Conservation (phyloP, 2,329 filamentous ascomycete genomes). For the Fusarium graminum region DNA sequence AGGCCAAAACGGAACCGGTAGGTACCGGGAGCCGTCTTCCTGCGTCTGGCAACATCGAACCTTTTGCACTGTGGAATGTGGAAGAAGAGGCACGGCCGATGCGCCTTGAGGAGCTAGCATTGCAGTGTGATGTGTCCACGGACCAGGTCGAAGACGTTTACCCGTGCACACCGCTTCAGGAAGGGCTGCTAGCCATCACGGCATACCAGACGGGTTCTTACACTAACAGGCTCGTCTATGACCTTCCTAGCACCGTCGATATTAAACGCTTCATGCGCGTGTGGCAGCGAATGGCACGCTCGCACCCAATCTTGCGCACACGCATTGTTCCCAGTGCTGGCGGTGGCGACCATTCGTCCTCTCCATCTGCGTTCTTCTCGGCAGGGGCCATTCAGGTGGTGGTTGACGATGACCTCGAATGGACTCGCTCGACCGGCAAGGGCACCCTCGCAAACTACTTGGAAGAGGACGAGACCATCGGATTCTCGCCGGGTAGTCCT, state of each 20-base stretch:
- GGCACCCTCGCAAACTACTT: constrained; percentile 13
- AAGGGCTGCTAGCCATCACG: constrained; percentile 16
- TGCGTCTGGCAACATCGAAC: constrained; percentile 15
- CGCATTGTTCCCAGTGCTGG: constrained; percentile 14
- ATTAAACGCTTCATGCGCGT: constrained; percentile 19
- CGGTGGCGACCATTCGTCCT: constrained; percentile 14
- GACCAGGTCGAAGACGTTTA: constrained; percentile 17
- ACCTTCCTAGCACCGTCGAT: constrained; percentile 14
- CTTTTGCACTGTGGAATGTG: constrained; percentile 16
- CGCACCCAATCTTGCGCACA: constrained; percentile 18
- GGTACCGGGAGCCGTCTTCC: constrained; percentile 10
- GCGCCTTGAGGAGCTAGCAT: constrained; percentile 14
- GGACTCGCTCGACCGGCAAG: constrained; percentile 19
- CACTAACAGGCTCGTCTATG: constrained; percentile 17
- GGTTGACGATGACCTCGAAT: constrained; percentile 16
- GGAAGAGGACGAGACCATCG: constrained; percentile 15
- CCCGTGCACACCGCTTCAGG: constrained; percentile 15
- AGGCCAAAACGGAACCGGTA: constrained; percentile 12
- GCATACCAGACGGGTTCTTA: constrained; percentile 18
- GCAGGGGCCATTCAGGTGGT: constrained; percentile 15
- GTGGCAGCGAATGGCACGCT: constrained; percentile 18
- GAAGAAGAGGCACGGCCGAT: constrained; percentile 12
- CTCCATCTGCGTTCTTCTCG: constrained; percentile 13
- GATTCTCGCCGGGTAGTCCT: constrained; percentile 17
- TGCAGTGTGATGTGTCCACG: constrained; percentile 17